These are phyloP conservation scores for Aschersonia sp. DNA, from an alignment of 2,329 filamentous ascomycete species.

Conservation along the genomic window DNA sequence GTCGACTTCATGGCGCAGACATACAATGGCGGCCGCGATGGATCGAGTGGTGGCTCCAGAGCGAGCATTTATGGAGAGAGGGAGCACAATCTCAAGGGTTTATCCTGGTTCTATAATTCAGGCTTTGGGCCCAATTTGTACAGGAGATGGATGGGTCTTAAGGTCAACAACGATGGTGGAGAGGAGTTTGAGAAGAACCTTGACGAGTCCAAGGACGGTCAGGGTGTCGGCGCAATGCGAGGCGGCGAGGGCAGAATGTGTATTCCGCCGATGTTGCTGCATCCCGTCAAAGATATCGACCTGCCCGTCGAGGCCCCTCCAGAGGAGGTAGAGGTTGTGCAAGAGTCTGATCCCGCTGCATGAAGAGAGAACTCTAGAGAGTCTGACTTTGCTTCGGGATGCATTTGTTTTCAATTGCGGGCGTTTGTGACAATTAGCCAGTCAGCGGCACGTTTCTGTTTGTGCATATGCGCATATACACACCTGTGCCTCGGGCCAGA, in stretches of 20 bases:
- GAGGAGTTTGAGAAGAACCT: conserved; percentile 56
- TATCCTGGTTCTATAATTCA: conserved; percentile 86
- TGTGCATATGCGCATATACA: no score
- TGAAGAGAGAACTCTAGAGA: conserved; percentile 2
- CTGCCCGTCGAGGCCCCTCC: conserved; percentile 44
- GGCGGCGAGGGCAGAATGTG: conserved; percentile 79
- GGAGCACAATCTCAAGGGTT: conserved; percentile 77
- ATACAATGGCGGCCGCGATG: conserved; percentile 68
- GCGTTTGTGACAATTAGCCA: no score
- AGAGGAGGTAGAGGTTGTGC: conserved; percentile 22
- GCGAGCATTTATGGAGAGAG: conserved; percentile 67
- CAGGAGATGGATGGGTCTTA: conserved; percentile 71
- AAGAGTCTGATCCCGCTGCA: conserved; percentile 30
- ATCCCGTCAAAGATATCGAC: conserved; percentile 71
- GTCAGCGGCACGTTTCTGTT: no score
- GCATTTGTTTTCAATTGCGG: no score
- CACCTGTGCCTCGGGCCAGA: no score
- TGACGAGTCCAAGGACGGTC: conserved; percentile 34
- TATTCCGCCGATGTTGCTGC: conserved; percentile 74
- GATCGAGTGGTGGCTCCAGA: conserved; percentile 56
- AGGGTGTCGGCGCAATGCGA: conserved; percentile 35
- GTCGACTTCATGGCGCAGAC: conserved; percentile 59
- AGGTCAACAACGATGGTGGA: conserved; percentile 64
- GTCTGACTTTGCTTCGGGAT: no score
- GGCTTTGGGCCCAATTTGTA: conserved; percentile 73